Evolutionary conservation across 768 basidiomycete genomes (phyloP).

Genomic region (Auricularia sp.): DNA sequence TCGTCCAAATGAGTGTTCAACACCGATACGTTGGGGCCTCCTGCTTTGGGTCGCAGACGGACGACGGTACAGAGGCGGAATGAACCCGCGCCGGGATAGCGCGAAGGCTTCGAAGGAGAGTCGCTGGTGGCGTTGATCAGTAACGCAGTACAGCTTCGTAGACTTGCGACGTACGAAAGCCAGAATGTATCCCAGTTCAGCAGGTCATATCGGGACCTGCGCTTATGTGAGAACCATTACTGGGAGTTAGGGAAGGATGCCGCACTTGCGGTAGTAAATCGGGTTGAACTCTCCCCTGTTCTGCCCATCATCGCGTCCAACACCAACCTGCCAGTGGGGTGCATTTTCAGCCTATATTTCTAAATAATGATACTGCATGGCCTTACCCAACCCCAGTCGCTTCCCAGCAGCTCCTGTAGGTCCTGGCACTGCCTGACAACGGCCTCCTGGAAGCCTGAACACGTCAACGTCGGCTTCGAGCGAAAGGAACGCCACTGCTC

Average conservation of each 20-base stretch:
- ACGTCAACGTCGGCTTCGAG: neutral
- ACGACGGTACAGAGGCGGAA: conserved; percentile 38
- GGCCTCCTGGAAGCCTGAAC: conserved; percentile 42
- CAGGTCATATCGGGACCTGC: conserved; percentile 24
- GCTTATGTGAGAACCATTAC: too few relatives aligned
- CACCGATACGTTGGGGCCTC: conserved; percentile 4
- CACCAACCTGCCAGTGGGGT: conserved; percentile 34
- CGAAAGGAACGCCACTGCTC: neutral
- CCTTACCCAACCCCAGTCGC: conserved; percentile 43
- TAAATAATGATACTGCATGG: neutral
- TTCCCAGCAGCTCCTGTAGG: conserved; percentile 42
- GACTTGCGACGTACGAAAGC: conserved; percentile 34
- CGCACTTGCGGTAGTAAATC: conserved; percentile 44
- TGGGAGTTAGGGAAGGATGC: too few relatives aligned
- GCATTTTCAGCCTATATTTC: too few relatives aligned
- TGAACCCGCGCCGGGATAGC: conserved; percentile 40
- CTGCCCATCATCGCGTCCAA: conserved; percentile 49
- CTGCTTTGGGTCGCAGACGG: conserved; percentile 23
- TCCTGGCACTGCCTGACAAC: conserved; percentile 47
- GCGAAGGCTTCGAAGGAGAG: conserved; percentile 39
- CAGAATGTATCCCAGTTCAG: conserved; percentile 41
- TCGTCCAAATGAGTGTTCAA: conserved; percentile 50
- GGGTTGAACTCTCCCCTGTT: conserved; percentile 50
- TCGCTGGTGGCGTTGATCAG: conserved; percentile 18
- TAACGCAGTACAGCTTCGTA: neutral